A percentile compares a stretch with the other conserved stretches of the same genome.
Conservation (phyloP, 2,329 filamentous ascomycete species). For the Neopestalotiopsis rosae region DNA sequence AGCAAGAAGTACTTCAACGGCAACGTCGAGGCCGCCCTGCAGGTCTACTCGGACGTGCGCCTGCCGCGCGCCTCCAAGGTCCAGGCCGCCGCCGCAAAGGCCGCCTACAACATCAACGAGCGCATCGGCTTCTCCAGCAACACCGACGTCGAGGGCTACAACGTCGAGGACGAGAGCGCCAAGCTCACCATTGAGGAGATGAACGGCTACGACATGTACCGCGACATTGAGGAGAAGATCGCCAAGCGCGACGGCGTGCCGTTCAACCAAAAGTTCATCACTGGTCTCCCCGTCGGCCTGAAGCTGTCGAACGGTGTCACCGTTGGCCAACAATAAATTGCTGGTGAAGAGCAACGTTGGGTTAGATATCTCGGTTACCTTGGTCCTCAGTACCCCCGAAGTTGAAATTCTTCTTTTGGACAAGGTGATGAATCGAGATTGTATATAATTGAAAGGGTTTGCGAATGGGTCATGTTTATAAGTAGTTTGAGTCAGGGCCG, state of each 20-base stretch:
- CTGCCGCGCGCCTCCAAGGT: constrained; percentile 61
- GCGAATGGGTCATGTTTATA: not conserved
- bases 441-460: not conserved
- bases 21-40: constrained; percentile 52
- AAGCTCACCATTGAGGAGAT: constrained; percentile 19
- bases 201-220: constrained; percentile 18
- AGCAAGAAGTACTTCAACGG: constrained; percentile 46
- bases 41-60: constrained; percentile 57
- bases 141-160: constrained; percentile 11
- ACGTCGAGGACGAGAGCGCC: constrained; percentile 13
- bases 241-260: not conserved
- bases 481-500: not conserved
- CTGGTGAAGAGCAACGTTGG: not conserved
- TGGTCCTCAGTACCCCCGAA: not conserved
- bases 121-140: constrained; percentile 51
- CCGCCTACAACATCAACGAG: constrained; percentile 67
- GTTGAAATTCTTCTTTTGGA: not conserved
- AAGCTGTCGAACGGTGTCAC: constrained; percentile 16
- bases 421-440: not conserved
- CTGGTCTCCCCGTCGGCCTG: constrained; percentile 12
- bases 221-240: constrained; percentile 18
- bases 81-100: constrained; percentile 62
- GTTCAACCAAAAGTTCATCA: constrained; percentile 13
- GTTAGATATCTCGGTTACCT: not conserved
- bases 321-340: not conserved